Evolutionary conservation across 2,329 filamentous ascomycete species (phyloP).

Genomic region (Metarhizium humberi): DNA sequence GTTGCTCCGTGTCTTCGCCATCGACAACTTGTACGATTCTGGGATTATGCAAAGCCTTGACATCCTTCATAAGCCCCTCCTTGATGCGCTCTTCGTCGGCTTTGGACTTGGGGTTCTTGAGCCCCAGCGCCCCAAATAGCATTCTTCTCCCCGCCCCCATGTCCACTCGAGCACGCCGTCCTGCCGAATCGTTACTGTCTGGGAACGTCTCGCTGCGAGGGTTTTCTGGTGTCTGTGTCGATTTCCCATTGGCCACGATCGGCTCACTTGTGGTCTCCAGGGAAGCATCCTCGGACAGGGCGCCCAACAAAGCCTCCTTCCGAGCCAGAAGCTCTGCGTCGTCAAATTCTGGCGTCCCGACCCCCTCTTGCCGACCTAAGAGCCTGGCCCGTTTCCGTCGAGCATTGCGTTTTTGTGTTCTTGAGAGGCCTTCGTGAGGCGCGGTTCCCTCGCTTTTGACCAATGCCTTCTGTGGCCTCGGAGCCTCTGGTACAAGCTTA

Average conservation of each 20-base stretch:
- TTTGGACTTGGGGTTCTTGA: conserved; percentile 59
- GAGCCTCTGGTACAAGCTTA: not conserved
- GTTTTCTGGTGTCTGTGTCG: not conserved
- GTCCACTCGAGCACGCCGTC: conserved; percentile 20
- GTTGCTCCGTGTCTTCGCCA: conserved; percentile 7
- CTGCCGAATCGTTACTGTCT: not conserved
- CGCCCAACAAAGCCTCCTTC: conserved; percentile 28
- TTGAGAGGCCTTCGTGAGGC: conserved; percentile 26
- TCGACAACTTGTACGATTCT: conserved; percentile 17
- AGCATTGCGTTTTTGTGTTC: conserved; percentile 43
- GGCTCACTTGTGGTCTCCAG: not conserved
- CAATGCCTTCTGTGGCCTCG: conserved; percentile 3
- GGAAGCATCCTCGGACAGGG: not conserved
- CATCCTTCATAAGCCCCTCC: conserved; percentile 47
- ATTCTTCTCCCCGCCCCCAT: conserved; percentile 57
- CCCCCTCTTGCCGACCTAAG: not conserved
- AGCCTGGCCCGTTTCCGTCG: conserved; percentile 32
- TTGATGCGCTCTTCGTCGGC: conserved; percentile 57
- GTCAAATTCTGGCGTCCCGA: not conserved
- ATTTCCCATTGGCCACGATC: not conserved
- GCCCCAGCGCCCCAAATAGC: conserved; percentile 62
- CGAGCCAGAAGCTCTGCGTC: conserved; percentile 25
- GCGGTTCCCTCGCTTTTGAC: conserved; percentile 12
- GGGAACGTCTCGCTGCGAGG: not conserved
- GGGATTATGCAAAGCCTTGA: conserved; percentile 29